Conservation (phyloP, 768 basidiomycete genomes). For the Mycena alexandri region DNA sequence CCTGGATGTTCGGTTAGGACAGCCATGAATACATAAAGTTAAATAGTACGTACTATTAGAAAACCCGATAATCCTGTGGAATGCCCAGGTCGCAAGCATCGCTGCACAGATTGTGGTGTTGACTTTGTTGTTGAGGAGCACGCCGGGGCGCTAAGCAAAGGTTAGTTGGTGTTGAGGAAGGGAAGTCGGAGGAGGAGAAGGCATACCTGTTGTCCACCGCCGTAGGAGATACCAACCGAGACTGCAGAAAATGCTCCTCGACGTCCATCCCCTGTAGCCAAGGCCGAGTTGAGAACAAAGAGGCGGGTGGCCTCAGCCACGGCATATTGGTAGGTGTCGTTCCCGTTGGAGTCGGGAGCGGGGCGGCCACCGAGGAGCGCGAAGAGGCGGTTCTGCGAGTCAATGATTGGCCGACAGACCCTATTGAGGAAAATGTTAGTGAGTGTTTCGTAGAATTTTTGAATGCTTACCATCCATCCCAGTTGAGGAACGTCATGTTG, state of each 20-base stretch:
- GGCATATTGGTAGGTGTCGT: background rate
- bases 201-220: background rate
- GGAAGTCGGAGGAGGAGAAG: too few species aligned
- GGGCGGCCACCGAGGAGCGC: constrained; percentile 1
- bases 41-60: background rate
- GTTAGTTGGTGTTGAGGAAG: too few species aligned
- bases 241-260: background rate
- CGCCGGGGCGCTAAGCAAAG: constrained; percentile 16
- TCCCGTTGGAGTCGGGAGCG: background rate
- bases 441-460: background rate
- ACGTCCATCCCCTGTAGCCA: background rate
- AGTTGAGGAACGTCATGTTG: background rate
- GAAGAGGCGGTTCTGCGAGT: background rate
- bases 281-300: background rate
- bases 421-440: background rate
- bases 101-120: constrained; percentile 4
- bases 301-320: background rate
- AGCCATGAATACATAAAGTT: background rate
- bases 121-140: background rate
- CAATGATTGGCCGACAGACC: background rate
- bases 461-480: constrained; percentile 6
- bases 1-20: background rate
- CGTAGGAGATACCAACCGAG: constrained; percentile 1
- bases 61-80: constrained; percentile 1
- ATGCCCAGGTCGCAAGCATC: background rate